Conservation (phyloP, 768 basidiomycete species). For the Phanerodontia chrysosporium region DNA sequence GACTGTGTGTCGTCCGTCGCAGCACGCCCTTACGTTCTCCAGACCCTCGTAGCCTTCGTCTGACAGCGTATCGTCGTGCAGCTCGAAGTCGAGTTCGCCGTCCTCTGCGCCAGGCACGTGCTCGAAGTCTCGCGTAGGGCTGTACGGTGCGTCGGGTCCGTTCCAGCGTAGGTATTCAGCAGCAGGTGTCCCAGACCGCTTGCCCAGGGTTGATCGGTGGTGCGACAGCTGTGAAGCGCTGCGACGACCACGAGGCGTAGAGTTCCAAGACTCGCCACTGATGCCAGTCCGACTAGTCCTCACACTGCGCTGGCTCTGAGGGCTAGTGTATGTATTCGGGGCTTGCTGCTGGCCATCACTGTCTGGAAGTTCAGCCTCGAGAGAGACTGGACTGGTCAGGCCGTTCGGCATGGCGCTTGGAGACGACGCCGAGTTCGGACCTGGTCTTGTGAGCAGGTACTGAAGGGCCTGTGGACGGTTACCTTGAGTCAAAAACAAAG, state of each 20-base stretch:
- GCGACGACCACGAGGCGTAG: slow-evolving; percentile 72
- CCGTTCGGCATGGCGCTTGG: slow-evolving; percentile 17
- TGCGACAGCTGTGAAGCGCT: slow-evolving; percentile 78
- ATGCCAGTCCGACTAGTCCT: slow-evolving; percentile 46
- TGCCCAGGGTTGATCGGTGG: slow-evolving; percentile 62
- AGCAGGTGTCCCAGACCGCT: slow-evolving; percentile 88
- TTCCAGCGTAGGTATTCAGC: slow-evolving; percentile 86
- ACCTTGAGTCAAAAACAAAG: not conserved
- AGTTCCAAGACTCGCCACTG: slow-evolving; percentile 62
- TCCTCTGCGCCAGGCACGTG: slow-evolving; percentile 39
- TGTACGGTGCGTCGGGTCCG: slow-evolving; percentile 70
- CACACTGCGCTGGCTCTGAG: slow-evolving; percentile 69
- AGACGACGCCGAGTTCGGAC: slow-evolving; percentile 21
- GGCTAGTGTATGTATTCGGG: slow-evolving; percentile 48
- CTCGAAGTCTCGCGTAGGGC: slow-evolving; percentile 57
- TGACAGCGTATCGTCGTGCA: slow-evolving; percentile 67
- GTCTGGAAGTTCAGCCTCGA: slow-evolving; percentile 30
- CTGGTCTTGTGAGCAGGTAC: slow-evolving; percentile 82
- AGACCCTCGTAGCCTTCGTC: slow-evolving; percentile 87
- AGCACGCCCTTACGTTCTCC: slow-evolving; percentile 93
- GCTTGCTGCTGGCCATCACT: slow-evolving; percentile 51
- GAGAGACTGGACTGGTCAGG: slow-evolving; percentile 28
- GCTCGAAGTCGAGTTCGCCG: slow-evolving; percentile 77
- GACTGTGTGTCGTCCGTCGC: slow-evolving; percentile 84
- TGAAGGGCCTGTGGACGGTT: slow-evolving; percentile 65